Evolutionary conservation across 1,139 yeast species (phyloP).

Genomic region (Hemisphaericaspora xylofermentans): DNA sequence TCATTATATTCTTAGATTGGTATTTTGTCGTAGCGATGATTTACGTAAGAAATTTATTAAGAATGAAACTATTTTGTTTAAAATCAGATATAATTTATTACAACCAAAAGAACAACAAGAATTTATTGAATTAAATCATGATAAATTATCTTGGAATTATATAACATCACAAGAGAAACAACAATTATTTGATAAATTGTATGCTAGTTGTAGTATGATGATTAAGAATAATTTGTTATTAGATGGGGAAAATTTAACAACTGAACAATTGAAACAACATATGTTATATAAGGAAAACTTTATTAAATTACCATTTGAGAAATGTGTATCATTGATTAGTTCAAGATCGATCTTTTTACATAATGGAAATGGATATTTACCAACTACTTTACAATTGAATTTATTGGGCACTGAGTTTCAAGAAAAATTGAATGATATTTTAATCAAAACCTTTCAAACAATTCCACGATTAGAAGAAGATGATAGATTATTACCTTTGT

Average conservation of each 20-base stretch:
- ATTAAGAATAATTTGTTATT: conserved; percentile 30
- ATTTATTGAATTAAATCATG: conserved; percentile 55
- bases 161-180: conserved; percentile 64
- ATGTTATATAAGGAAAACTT: conserved; percentile 56
- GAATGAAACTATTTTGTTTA: conserved; percentile 74
- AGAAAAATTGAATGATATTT: conserved; percentile 48
- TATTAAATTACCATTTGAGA: conserved; percentile 84
- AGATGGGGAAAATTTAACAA: conserved; percentile 27
- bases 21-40: conserved; percentile 89
- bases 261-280: conserved; percentile 43
- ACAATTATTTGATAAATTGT: conserved; percentile 49
- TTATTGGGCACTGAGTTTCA: conserved; percentile 68
- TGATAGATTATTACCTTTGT: conserved; percentile 80
- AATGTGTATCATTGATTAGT: conserved; percentile 72
- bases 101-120: conserved; percentile 69
- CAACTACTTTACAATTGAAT: conserved; percentile 75
- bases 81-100: conserved; percentile 64
- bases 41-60: conserved; percentile 74
- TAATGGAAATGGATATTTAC: conserved; percentile 79
- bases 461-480: conserved; percentile 90
- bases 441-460: conserved; percentile 70
- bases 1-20: conserved; percentile 82
- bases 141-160: conserved; percentile 68
- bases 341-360: conserved; percentile 64
- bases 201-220: conserved; percentile 48